Conservation (phyloP, 352 stramenopile species). For the Phytophthora megakarya region DNA sequence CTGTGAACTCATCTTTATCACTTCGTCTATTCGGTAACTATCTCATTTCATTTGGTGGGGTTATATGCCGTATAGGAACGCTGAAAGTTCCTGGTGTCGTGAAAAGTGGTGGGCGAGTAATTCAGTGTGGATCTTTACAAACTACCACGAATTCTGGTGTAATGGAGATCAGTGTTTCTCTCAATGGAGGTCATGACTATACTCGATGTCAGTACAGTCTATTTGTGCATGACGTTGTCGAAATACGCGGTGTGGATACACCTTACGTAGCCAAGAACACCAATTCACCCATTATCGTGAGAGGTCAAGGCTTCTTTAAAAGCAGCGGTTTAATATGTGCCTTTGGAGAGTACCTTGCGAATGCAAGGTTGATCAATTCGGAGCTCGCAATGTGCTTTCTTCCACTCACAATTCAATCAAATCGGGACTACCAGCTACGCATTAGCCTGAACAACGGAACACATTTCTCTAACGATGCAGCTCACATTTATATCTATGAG, state of each 20-base stretch:
- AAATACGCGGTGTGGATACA: conserved; percentile 25
- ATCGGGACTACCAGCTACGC: conserved; percentile 24
- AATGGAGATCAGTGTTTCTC: conserved; percentile 34
- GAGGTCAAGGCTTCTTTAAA: conserved; percentile 32
- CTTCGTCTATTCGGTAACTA: conserved; percentile 29
- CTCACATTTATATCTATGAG: conserved; percentile 24
- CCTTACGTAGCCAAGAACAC: conserved; percentile 24
- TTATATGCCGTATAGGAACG: conserved; percentile 31
- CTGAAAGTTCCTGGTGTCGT: conserved; percentile 25
- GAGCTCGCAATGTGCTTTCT: conserved; percentile 29
- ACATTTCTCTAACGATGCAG: conserved; percentile 26
- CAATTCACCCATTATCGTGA: conserved; percentile 24
- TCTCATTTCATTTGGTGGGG: conserved; percentile 32
- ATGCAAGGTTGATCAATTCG: conserved; percentile 9
- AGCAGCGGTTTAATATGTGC: conserved; percentile 16
- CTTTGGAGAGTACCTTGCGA: conserved; percentile 17
- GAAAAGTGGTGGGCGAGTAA: conserved; percentile 16
- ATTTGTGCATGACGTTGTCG: conserved; percentile 26
- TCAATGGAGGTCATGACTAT: conserved; percentile 49
- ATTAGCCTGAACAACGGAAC: conserved; percentile 43
- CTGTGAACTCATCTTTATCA: conserved; percentile 19
- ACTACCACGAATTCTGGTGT: not conserved
- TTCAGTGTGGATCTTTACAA: conserved; percentile 16
- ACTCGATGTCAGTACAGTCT: conserved; percentile 17
- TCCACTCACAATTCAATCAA: conserved; percentile 10